phyloP scores from a whole-genome alignment of 768 basidiomycete species.

The Suillus brevipes region DNA sequence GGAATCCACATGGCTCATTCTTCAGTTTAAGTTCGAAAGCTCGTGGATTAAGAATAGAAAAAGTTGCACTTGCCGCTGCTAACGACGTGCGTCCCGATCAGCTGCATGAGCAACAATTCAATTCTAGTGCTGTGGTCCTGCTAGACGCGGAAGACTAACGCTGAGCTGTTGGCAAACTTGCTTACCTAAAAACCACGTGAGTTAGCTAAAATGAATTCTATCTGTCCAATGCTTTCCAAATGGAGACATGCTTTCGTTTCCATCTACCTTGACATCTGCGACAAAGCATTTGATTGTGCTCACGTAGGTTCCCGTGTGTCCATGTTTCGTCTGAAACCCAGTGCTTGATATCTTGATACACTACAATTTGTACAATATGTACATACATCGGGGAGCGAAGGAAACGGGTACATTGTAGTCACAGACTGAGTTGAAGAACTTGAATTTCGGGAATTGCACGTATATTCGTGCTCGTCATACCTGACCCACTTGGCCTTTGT shows the following conservation, averaged over 20 bases:
- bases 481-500: conserved; percentile 56
- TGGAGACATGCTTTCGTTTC: not conserved
- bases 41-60: not conserved
- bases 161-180: too few relatives aligned
- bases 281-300: not conserved
- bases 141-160: too few relatives aligned
- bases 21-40: not conserved
- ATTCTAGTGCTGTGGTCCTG: too few relatives aligned
- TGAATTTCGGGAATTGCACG: not conserved
- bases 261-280: not conserved
- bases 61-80: not conserved
- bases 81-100: not conserved
- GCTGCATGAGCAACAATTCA: not conserved
- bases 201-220: not conserved
- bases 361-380: not conserved
- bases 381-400: not conserved
- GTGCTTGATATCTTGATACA: not conserved
- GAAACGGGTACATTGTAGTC: not conserved
- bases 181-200: not conserved
- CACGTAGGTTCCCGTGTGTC: not conserved
- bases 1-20: not conserved
- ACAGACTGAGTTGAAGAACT: not conserved
- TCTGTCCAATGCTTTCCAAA: not conserved
- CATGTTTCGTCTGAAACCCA: not conserved
- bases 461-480: conserved; percentile 41